These are phyloP conservation scores for Fusarium newnesense DNA, from an alignment of 2,329 filamentous ascomycete genomes.

Conservation along the genomic window DNA sequence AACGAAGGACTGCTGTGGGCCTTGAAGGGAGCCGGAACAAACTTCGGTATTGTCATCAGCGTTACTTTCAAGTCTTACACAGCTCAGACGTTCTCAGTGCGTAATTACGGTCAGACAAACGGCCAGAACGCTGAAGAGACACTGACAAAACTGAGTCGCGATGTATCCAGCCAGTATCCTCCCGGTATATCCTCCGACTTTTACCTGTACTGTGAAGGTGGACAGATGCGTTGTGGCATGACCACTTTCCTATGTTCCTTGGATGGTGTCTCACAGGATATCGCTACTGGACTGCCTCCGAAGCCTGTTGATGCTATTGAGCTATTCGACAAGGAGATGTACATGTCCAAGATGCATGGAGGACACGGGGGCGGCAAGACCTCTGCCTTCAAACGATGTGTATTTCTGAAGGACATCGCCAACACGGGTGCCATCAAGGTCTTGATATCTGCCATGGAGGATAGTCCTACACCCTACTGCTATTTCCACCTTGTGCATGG, in stretches of 20 bases:
- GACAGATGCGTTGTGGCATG: conserved; percentile 58
- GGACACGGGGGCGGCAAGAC: conserved; percentile 68
- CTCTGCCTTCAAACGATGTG: conserved; percentile 71
- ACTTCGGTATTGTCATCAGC: conserved; percentile 67
- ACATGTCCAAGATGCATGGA: conserved; percentile 68
- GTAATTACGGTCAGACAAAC: conserved; percentile 52
- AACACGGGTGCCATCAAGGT: conserved; percentile 43
- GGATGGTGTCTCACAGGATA: not conserved
- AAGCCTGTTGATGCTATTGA: conserved; percentile 58
- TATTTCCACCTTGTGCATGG: conserved; percentile 73
- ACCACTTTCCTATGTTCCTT: conserved; percentile 54
- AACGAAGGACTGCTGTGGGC: conserved; percentile 67
- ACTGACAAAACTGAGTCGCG: conserved; percentile 54
- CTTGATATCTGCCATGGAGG: conserved; percentile 58
- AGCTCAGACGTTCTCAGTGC: conserved; percentile 53
- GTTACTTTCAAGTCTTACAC: conserved; percentile 60
- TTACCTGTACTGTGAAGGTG: conserved; percentile 64
- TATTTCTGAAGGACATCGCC: conserved; percentile 66
- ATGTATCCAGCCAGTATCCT: conserved; percentile 53
- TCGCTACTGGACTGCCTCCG: not conserved
- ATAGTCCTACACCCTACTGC: conserved; percentile 62
- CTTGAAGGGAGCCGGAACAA: conserved; percentile 67
- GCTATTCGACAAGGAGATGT: conserved; percentile 69
- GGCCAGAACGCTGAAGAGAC: conserved; percentile 40
- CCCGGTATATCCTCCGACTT: conserved; percentile 61